Base-by-base conservation (phyloP, 345 rosid species). In the Hypericum perforatum region DNA sequence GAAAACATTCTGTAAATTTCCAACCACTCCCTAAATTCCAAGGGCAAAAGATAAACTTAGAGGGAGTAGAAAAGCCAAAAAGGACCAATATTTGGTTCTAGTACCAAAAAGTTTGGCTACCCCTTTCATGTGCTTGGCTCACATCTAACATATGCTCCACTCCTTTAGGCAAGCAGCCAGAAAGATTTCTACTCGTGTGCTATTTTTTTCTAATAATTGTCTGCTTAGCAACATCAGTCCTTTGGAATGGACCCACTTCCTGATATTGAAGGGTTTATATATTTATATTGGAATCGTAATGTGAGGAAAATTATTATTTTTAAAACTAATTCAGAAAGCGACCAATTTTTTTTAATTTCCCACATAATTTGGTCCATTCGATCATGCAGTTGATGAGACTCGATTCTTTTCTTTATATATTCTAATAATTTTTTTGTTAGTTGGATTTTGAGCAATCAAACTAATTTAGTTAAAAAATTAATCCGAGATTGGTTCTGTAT, bases 51-150 rank as follows among this genome's bases (percentile, higher is more conserved):
- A 39, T 6, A 11, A 38, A 9, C 6, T 52, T 16, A 7, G n/a
- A 11, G 13, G 7, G 14, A 54, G 16, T 22, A 57, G 52, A 62
- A 37, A 52, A 60, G 64, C 68, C 66, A 16, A 62, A 62, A 45
- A 52, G 64, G 37, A 37, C 16, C 57, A 41, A 53, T 57, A 41
- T 54, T 60, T 54, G 52, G 39, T 41, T 44, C 45, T 14, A 16
- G 36, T 37, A 32, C 49, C 37, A 43, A 63, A 72, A 74, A 61
- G 69, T 58, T 55, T 14, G 56, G 61, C 45, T 59, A 14, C 3
- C 29, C 29, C 48, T 36, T 49, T 37, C 40, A 61, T 66, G 42
- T 66, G 59, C 57, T 65, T 65, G 74, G 66, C 69, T 61, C 15
- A 7, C 45, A 59, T 63, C 53, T 59, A 54, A 47, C 45, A 53